Percentiles rank a stretch among this genome's conserved stretches.
These are phyloP conservation scores for Boletus rubescentipes DNA, from an alignment of 768 basidiomycete species.

Conservation along the genomic window DNA sequence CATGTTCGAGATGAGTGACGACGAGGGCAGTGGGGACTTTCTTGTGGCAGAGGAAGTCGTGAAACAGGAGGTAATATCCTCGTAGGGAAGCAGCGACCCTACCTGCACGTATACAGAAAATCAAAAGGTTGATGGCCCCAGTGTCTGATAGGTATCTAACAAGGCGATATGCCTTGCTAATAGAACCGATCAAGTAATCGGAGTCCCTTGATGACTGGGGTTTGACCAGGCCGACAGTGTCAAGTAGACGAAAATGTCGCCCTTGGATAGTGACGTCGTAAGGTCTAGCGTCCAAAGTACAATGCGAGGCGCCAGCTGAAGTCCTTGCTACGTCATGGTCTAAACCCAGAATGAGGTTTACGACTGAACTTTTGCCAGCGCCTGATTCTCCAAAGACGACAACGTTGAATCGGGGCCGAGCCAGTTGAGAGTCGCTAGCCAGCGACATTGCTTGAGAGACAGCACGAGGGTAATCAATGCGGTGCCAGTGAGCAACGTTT, in stretches of 20 bases:
- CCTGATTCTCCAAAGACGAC: background rate
- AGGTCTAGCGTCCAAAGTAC: background rate
- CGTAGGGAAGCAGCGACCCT: no score
- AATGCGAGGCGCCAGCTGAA: no score
- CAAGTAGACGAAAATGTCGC: background rate
- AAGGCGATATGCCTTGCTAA: background rate
- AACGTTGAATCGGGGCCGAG: background rate
- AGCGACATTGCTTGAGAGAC: background rate
- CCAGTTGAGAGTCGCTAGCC: background rate
- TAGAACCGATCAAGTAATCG: no score
- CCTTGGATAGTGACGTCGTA: background rate
- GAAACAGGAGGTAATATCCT: background rate
- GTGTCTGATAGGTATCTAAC: background rate
- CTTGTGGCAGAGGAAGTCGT: background rate
- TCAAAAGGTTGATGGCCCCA: background rate
- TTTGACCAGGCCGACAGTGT: background rate
- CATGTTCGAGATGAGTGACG: conserved; percentile 34
- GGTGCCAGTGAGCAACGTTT: no score
- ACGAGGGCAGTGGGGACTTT: conserved; percentile 23
- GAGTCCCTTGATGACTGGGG: no score
- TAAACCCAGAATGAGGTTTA: background rate
- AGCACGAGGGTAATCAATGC: no score
- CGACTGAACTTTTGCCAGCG: background rate
- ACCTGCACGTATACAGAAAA: background rate
- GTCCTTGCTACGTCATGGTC: no score